Evolutionary conservation across 768 basidiomycete genomes (phyloP), one percentile per base, ranked within the genome.

Genomic region (Lactarius evosmus): DNA sequence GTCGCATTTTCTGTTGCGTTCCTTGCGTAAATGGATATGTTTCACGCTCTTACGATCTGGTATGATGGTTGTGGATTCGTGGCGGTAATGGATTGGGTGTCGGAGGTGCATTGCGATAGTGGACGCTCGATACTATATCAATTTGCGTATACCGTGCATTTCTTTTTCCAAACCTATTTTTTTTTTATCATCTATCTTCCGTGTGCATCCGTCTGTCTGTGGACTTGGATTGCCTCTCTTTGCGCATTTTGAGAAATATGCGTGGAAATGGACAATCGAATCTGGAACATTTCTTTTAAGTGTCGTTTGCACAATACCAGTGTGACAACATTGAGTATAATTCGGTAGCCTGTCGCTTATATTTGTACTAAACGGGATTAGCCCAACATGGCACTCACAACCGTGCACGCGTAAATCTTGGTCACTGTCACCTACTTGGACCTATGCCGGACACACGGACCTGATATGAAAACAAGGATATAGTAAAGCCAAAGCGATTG

Each of bases 1-100:
- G 53, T 61, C 22, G 56, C 60, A 7, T 61, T 68, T 29, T 64
- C 68, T 33, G 22, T 68, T 33, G 52, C 49, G 6, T 58, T 68
- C 56, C 52, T 69, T 36, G 56, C 62, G 8, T 69, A 50, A 44
- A 33, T 29, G 32, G 30, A 6, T 27, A 25, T 32, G 32, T 9
- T 30, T 22, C 25, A 58, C 52, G 30, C 44, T 17, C 17, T 51
- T 56, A 52, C 41, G 56, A 32, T 25, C 33, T 12, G 29, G 46
- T 32, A 56, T n/a, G 61, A 56, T 32, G 33, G 27, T 38, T 49
- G 41, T 8, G 27, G 25, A 29, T 17, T 50, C 3, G 16, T 40
- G 12, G 46, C 55, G 38, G 38, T 41, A n/a, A 8, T 7, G 33
- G 44, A 17, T 36, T 7, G 61, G 36, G 8, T 33, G 17, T 36